These are phyloP conservation scores for Leishmania tarentolae DNA, from an alignment of 208 protist species.

Conservation along the genomic window DNA sequence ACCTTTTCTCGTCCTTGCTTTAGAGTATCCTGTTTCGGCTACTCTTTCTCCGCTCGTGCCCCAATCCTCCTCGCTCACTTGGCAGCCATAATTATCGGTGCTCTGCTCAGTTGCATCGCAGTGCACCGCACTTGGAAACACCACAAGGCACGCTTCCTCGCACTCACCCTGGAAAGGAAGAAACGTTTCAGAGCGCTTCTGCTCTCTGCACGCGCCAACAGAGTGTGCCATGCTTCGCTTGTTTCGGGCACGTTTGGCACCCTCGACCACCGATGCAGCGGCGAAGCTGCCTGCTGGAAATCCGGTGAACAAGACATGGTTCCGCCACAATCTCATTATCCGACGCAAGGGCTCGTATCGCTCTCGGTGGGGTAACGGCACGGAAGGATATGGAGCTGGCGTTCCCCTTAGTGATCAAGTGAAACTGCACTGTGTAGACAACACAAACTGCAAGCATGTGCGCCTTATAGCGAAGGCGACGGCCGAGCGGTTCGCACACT, in stretches of 20 bases:
- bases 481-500: conserved; percentile 89
- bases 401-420: conserved; percentile 88
- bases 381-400: conserved; percentile 80
- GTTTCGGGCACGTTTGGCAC: conserved; percentile 37
- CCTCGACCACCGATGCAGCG: conserved; percentile 78
- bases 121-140: not conserved
- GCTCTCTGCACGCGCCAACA: not conserved
- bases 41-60: not conserved
- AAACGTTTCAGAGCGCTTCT: not conserved
- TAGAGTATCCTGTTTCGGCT: not conserved
- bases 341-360: conserved; percentile 85
- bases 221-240: conserved; percentile 39
- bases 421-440: conserved; percentile 93
- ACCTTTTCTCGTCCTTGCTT: not conserved
- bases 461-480: conserved; percentile 87
- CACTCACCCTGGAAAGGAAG: not conserved
- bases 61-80: not conserved
- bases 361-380: conserved; percentile 84
- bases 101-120: not conserved
- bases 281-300: conserved; percentile 88
- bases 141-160: not conserved
- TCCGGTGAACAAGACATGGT: conserved; percentile 85
- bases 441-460: conserved; percentile 93
- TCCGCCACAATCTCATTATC: conserved; percentile 86
- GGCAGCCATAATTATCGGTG: not conserved